A percentile compares a stretch with the other conserved stretches of the same genome.
Evolutionary conservation across 2,329 filamentous ascomycete genomes (phyloP).

Genomic region (Leptoxyphium fumago): DNA sequence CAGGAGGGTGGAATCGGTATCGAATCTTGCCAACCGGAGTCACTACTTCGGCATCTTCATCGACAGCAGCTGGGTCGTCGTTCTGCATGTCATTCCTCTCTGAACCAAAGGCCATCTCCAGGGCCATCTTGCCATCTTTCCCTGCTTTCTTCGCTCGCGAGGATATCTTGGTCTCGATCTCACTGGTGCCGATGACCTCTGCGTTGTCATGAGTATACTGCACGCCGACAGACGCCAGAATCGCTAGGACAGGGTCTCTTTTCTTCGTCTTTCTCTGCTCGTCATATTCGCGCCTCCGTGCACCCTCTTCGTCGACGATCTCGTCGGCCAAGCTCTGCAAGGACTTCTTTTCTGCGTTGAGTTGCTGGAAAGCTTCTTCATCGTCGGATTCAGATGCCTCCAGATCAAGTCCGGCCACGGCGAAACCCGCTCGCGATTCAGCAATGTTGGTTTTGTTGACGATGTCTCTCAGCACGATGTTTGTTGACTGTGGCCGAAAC

Average conservation of each 20-base stretch:
- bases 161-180: conserved; percentile 74
- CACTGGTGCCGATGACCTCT: conserved; percentile 85
- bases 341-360: conserved; percentile 36
- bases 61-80: background rate
- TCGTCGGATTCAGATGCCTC: conserved; percentile 47
- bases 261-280: conserved; percentile 22
- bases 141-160: conserved; percentile 54
- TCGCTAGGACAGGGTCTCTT: conserved; percentile 70
- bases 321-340: conserved; percentile 59
- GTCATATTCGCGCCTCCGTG: conserved; percentile 22
- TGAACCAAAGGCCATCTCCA: conserved; percentile 23
- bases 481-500: conserved; percentile 65
- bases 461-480: conserved; percentile 77
- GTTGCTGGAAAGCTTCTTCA: conserved; percentile 18
- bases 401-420: conserved; percentile 63
- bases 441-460: conserved; percentile 98
- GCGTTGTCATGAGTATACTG: conserved; percentile 95
- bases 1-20: conserved; percentile 57
- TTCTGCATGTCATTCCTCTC: conserved; percentile 1
- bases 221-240: conserved; percentile 74
- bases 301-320: conserved; percentile 27
- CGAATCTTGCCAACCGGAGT: conserved; percentile 24
- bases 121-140: conserved; percentile 35
- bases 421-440: conserved; percentile 74
- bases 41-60: conserved; percentile 3